Conservation (phyloP, 2,329 filamentous ascomycete species). For the Fusarium nelsonii region DNA sequence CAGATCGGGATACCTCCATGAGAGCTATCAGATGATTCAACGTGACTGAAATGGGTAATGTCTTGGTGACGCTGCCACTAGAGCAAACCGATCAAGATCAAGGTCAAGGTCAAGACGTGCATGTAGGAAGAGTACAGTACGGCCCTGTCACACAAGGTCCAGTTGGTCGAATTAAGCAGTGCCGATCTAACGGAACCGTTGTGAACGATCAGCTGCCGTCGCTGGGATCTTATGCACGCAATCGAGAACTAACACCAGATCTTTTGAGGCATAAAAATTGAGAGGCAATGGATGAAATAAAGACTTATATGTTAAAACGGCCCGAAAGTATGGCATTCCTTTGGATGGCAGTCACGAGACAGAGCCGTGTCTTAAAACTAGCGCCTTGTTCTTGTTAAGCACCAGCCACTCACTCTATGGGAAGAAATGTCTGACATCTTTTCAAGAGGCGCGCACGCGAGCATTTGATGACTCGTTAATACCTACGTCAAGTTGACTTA, state of each 20-base stretch:
- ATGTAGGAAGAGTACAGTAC: background rate
- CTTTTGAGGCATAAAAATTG: background rate
- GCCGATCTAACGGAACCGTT: conserved; percentile 32
- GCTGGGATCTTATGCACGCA: conserved; percentile 38
- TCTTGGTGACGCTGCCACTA: no score
- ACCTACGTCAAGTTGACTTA: background rate
- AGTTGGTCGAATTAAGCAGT: conserved; percentile 25
- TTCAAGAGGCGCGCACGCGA: conserved; percentile 27
- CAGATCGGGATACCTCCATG: background rate
- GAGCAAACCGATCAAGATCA: background rate
- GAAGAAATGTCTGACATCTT: conserved; percentile 24
- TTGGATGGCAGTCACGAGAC: background rate
- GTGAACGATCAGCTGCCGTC: conserved; percentile 23
- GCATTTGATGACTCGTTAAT: background rate
- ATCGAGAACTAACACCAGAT: conserved; percentile 26
- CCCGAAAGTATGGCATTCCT: background rate
- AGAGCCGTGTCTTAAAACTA: background rate
- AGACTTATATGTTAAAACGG: conserved; percentile 15
- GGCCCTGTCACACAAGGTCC: background rate
- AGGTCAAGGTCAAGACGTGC: background rate
- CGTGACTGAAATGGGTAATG: background rate
- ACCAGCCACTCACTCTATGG: conserved; percentile 36
- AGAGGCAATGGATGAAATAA: background rate
- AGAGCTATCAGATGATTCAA: background rate
- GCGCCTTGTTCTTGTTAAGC: background rate